These are phyloP conservation scores for Colletotrichum abscissum DNA, from an alignment of 2,329 filamentous ascomycete genomes.

Conservation along the genomic window DNA sequence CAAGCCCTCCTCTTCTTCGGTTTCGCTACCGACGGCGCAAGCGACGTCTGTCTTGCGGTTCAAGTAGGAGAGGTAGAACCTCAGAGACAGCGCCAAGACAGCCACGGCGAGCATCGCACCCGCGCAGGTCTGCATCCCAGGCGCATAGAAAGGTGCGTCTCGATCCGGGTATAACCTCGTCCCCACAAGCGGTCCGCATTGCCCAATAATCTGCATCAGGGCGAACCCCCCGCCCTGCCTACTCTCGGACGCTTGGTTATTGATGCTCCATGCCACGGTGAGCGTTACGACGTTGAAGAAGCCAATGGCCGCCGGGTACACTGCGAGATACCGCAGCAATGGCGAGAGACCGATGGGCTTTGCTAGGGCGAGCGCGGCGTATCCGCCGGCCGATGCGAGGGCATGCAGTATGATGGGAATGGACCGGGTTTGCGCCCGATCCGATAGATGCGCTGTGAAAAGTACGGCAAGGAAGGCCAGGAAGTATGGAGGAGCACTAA, in stretches of 20 bases:
- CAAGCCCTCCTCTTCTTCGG: conserved; percentile 53
- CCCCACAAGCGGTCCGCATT: conserved; percentile 80
- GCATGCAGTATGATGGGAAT: conserved; percentile 77
- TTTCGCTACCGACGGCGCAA: conserved; percentile 40
- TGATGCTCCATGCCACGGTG: conserved; percentile 88
- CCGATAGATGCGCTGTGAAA: conserved; percentile 77
- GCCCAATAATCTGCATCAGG: conserved; percentile 83
- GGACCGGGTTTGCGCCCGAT: conserved; percentile 71
- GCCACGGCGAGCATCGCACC: conserved; percentile 72
- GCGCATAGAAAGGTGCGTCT: conserved; percentile 71
- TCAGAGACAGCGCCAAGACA: conserved; percentile 62
- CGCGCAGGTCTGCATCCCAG: conserved; percentile 72
- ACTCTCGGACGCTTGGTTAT: conserved; percentile 79
- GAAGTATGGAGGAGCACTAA: conserved; percentile 85
- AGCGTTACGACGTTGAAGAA: conserved; percentile 89
- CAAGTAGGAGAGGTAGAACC: conserved; percentile 61
- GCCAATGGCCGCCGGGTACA: conserved; percentile 82
- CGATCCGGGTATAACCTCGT: conserved; percentile 71
- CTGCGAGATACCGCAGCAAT: conserved; percentile 74
- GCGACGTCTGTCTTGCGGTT: conserved; percentile 59
- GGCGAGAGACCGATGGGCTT: conserved; percentile 55
- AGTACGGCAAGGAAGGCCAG: conserved; percentile 79
- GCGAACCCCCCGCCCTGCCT: conserved; percentile 82
- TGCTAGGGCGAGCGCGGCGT: conserved; percentile 70
- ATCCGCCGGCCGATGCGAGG: conserved; percentile 71